A percentile compares a stretch with the other conserved stretches of the same genome.
These are phyloP conservation scores for Puccinellia tenuiflora DNA, from an alignment of 176 grass and related monocot genomes.

Conservation along the genomic window DNA sequence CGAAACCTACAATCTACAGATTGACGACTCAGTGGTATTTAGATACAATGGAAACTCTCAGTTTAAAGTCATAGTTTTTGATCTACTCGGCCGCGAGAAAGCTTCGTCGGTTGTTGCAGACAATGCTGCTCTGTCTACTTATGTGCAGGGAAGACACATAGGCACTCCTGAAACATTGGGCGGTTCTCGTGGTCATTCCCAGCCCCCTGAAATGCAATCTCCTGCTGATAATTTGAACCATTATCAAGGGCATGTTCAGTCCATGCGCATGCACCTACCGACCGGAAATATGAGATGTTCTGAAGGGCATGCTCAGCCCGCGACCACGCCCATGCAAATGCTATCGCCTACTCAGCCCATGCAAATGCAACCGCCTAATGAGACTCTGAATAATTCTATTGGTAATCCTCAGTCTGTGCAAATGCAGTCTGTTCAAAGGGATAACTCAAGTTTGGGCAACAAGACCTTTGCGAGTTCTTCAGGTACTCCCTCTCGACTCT, in stretches of 20 bases:
- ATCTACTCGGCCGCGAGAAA: neutral
- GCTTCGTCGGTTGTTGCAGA: neutral
- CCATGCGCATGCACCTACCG: neutral
- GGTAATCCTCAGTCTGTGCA: neutral
- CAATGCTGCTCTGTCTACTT: neutral
- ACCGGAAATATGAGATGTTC: neutral
- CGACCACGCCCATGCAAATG: neutral
- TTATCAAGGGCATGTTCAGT: neutral
- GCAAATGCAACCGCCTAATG: neutral
- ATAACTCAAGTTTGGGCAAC: neutral
- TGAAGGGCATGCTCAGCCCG: neutral
- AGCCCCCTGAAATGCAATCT: neutral
- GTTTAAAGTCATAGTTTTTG: neutral
- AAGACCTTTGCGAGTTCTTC: neutral
- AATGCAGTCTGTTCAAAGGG: neutral
- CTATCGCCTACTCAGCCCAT: neutral
- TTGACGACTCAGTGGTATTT: neutral
- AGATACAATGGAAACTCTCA: neutral
- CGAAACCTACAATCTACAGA: neutral
- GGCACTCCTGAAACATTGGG: neutral
- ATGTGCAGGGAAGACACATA: neutral
- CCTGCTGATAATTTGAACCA: neutral
- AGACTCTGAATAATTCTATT: neutral
- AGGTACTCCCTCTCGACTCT: neutral
- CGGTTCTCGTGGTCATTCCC: neutral